These are phyloP conservation scores for Oryza officinalis DNA, from an alignment of 176 grass and related monocot genomes.

Conservation along the genomic window DNA sequence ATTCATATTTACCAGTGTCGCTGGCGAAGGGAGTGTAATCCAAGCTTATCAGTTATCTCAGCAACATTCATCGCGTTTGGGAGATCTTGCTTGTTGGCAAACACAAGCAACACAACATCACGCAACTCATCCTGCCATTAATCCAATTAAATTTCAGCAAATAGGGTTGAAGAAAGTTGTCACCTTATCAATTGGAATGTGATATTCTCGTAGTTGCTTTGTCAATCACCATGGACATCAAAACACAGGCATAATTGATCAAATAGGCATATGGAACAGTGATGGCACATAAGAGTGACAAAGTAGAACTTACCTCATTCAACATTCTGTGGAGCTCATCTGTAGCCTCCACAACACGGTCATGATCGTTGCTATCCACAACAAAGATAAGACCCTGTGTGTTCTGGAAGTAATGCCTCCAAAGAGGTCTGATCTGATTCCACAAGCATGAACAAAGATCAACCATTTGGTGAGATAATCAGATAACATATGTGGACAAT, in stretches of 20 bases:
- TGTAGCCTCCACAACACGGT: conserved; percentile 49
- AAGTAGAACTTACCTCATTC: conserved; percentile 15
- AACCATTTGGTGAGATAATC: neutral
- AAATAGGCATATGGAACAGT: neutral
- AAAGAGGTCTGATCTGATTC: conserved; percentile 48
- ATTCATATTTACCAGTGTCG: conserved; percentile 38
- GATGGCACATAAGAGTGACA: neutral
- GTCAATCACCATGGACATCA: neutral
- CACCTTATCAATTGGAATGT: neutral
- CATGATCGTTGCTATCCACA: conserved; percentile 42
- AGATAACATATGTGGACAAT: neutral
- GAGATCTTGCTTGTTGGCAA: conserved; percentile 59
- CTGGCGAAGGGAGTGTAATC: conserved; percentile 45
- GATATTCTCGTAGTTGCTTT: neutral
- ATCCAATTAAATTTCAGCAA: neutral
- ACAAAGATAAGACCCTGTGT: conserved; percentile 55
- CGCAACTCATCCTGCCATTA: conserved; percentile 45
- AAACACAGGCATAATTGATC: neutral
- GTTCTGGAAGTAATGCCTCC: conserved; percentile 57
- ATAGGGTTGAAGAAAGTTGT: neutral
- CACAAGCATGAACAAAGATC: neutral
- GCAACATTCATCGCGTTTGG: conserved; percentile 53
- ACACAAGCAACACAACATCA: conserved; percentile 51
- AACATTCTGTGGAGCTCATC: conserved; percentile 55
- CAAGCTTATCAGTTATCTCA: conserved; percentile 49